A percentile compares a stretch with the other conserved stretches of the same genome.
Evolutionary conservation across 345 rosid species (phyloP).

Genomic region (Eucalyptus albens): DNA sequence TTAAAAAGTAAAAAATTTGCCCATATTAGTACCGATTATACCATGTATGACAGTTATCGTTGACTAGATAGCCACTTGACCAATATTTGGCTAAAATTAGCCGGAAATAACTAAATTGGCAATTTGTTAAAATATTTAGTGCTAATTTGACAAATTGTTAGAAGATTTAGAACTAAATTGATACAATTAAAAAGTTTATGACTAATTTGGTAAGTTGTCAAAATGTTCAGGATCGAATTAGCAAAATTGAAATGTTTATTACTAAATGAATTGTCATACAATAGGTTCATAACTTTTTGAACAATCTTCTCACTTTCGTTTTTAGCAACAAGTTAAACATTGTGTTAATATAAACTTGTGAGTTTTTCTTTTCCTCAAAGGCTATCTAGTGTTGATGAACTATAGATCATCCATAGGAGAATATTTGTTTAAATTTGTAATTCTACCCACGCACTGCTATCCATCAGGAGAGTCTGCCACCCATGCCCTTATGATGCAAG

Average conservation of each 20-base stretch:
- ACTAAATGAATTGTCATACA: rapidly evolving
- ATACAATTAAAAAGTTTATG: too few species aligned
- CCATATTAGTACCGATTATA: rapidly evolving
- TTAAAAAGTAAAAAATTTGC: rapidly evolving
- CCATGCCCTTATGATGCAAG: not conserved
- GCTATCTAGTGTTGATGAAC: not conserved
- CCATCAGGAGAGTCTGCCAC: not conserved
- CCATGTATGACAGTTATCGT: rapidly evolving
- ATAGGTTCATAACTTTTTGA: not conserved
- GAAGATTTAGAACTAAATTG: too few species aligned
- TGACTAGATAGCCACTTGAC: not conserved
- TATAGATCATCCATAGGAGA: not conserved
- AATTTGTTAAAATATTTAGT: not conserved
- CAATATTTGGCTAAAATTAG: not conserved
- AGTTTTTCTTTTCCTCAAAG: not conserved
- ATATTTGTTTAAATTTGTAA: not conserved
- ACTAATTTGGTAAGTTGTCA: too few species aligned
- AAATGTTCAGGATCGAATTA: rapidly evolving
- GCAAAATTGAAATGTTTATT: rapidly evolving
- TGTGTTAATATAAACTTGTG: not conserved
- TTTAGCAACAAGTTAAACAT: not conserved
- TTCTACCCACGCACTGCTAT: not conserved
- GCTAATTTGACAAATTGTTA: not conserved
- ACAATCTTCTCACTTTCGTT: not conserved
- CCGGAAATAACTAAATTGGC: not conserved